phyloP scores from a whole-genome alignment of 2,329 filamentous ascomycete genomes.

The Trichoderma cornu-damae region DNA sequence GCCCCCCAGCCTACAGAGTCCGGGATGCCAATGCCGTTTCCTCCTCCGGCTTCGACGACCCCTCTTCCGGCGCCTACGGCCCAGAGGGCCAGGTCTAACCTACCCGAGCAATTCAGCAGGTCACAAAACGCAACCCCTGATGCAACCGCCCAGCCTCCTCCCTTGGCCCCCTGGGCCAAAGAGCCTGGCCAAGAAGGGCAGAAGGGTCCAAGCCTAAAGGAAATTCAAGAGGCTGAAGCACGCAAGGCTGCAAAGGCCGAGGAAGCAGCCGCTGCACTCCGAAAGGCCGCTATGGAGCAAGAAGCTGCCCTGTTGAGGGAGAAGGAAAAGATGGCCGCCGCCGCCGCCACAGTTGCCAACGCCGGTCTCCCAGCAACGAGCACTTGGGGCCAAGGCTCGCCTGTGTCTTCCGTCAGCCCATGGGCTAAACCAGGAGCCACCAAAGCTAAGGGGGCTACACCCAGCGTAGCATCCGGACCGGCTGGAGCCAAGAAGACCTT shows the following conservation, averaged over 20 bases:
- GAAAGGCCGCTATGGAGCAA: slow-evolving; percentile 73
- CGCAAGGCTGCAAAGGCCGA: slow-evolving; percentile 87
- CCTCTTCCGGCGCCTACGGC: slow-evolving; percentile 85
- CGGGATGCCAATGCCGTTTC: slow-evolving; percentile 72
- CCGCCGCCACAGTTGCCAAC: slow-evolving; percentile 51
- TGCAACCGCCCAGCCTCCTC: slow-evolving; percentile 51
- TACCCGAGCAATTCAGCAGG: slow-evolving; percentile 67
- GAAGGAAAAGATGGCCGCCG: slow-evolving; percentile 50
- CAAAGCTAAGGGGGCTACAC: slow-evolving; percentile 42
- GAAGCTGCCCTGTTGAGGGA: slow-evolving; percentile 59
- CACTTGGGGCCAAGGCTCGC: slow-evolving; percentile 81
- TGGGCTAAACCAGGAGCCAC: slow-evolving; percentile 60
- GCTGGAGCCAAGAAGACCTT: slow-evolving; percentile 72
- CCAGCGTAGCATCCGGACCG: slow-evolving; percentile 25
- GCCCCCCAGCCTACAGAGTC: slow-evolving; percentile 45
- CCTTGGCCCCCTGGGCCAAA: slow-evolving; percentile 92
- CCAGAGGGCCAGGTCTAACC: slow-evolving; percentile 75
- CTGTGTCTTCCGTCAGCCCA: slow-evolving; percentile 58
- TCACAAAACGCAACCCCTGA: slow-evolving; percentile 77
- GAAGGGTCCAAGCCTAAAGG: slow-evolving; percentile 86
- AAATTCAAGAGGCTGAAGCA: slow-evolving; percentile 94
- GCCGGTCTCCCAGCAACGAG: slow-evolving; percentile 81
- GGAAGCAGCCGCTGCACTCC: slow-evolving; percentile 69
- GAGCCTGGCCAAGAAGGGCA: slow-evolving; percentile 65
- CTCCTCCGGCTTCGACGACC: slow-evolving; percentile 67